These are phyloP conservation scores for Cenchrus fungigraminus DNA, from an alignment of 176 grass and related monocot genomes.

Conservation along the genomic window DNA sequence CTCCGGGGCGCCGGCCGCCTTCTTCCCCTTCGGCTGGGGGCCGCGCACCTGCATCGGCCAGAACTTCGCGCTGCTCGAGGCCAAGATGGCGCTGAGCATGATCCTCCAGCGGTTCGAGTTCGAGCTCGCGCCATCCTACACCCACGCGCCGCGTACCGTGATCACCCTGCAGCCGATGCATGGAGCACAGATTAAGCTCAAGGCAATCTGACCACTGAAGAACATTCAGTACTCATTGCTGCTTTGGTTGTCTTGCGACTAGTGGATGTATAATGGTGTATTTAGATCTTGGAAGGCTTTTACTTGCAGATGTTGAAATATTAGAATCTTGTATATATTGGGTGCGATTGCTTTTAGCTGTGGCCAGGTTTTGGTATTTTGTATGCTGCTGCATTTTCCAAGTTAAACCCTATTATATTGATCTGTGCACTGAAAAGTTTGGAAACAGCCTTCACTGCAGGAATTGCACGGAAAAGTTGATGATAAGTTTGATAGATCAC, in stretches of 20 bases:
- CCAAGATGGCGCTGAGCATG: slow-evolving; percentile 36
- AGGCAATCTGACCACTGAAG: neutral
- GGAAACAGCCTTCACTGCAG: neutral
- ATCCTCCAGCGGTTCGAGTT: slow-evolving; percentile 47
- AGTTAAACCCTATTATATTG: no score
- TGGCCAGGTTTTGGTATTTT: neutral
- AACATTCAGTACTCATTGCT: neutral
- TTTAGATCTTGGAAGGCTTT: no score
- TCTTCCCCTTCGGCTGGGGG: neutral
- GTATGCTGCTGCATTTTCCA: neutral
- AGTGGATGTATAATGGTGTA: no score
- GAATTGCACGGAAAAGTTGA: neutral
- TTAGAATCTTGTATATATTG: neutral
- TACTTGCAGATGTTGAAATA: neutral
- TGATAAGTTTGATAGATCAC: neutral
- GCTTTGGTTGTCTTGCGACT: neutral
- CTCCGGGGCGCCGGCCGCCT: neutral
- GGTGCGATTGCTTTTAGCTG: neutral
- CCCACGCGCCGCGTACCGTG: slow-evolving; percentile 26
- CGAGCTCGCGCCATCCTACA: slow-evolving; percentile 31
- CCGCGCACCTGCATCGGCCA: neutral
- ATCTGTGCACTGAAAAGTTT: neutral
- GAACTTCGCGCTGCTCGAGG: slow-evolving; percentile 6
- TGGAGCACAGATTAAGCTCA: neutral
- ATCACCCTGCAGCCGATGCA: neutral